A percentile compares a stretch with the other conserved stretches of the same genome.
Evolutionary conservation across 345 rosid genomes (phyloP).

Genomic region (Theobroma cacao): DNA sequence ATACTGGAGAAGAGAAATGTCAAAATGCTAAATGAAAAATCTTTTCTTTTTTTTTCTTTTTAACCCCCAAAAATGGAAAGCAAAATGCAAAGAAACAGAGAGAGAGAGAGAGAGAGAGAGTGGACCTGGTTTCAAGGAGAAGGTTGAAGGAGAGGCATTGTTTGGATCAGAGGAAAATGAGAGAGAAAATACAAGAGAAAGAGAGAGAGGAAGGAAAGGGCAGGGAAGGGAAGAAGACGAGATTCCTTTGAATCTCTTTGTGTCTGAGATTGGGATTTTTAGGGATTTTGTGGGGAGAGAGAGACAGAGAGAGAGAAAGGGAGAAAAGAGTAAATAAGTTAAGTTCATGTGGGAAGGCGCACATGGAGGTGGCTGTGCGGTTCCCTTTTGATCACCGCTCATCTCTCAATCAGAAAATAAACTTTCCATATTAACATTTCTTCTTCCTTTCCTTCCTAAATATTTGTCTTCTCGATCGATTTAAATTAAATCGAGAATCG

Average conservation of each 20-base stretch:
- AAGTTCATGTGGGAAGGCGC: constrained; percentile 22
- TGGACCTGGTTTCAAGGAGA: constrained; percentile 2
- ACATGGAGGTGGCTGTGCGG: constrained; percentile 24
- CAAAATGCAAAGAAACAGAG: background rate
- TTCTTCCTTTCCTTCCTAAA: no score
- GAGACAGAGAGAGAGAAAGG: background rate
- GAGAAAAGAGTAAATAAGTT: no score
- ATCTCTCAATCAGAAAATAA: no score
- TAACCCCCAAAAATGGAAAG: background rate
- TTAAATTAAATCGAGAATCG: no score
- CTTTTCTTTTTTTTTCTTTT: no score
- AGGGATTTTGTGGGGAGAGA: constrained; percentile 37
- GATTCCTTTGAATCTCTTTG: constrained; percentile 20
- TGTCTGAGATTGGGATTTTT: constrained; percentile 21
- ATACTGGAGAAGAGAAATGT: background rate
- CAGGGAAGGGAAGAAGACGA: constrained; percentile 2
- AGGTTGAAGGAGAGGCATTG: constrained; percentile 22
- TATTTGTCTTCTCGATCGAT: no score
- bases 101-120: constrained; percentile 14
- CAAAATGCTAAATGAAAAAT: constrained; percentile 3
- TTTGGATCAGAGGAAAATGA: constrained; percentile 21
- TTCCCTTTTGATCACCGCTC: constrained; percentile 17
- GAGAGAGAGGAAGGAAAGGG: constrained; percentile 7
- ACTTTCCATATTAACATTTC: no score
- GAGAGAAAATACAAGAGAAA: background rate